These are phyloP conservation scores for Ceratocystis colombiana DNA, from an alignment of 2,329 filamentous ascomycete genomes.

Conservation along the genomic window DNA sequence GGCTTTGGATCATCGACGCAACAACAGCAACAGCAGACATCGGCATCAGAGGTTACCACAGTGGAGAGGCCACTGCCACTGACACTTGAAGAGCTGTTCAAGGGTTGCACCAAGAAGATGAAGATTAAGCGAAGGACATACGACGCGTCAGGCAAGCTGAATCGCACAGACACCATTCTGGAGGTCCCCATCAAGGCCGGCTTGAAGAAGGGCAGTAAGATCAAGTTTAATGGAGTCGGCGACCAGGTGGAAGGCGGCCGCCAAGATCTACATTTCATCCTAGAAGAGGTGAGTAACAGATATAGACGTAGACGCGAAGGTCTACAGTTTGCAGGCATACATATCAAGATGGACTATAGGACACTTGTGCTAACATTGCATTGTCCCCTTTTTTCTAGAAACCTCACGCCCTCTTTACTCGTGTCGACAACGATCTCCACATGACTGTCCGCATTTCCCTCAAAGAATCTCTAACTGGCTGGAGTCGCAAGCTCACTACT, in stretches of 20 bases:
- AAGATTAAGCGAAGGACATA: constrained; percentile 98
- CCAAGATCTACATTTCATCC: constrained; percentile 89
- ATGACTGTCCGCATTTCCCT: constrained; percentile 71
- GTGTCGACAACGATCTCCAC: constrained; percentile 79
- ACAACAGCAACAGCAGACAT: constrained; percentile 39
- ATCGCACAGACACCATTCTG: constrained; percentile 76
- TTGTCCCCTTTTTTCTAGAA: constrained; percentile 50
- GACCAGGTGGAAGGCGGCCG: constrained; percentile 94
- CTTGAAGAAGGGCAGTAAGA: constrained; percentile 93
- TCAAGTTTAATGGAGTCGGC: constrained; percentile 95
- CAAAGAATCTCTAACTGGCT: constrained; percentile 90
- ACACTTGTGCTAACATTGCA: constrained; percentile 34
- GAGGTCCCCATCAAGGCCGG: constrained; percentile 94
- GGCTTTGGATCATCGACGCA: constrained; percentile 7
- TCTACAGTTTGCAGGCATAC: neutral
- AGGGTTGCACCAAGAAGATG: constrained; percentile 87
- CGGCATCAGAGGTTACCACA: constrained; percentile 67
- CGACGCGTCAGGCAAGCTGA: constrained; percentile 63
- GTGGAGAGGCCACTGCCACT: constrained; percentile 76
- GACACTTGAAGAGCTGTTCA: constrained; percentile 78
- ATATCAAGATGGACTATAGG: too few relatives aligned
- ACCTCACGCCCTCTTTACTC: constrained; percentile 71
- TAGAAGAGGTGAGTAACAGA: constrained; percentile 65
- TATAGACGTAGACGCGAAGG: neutral
- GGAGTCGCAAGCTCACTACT: constrained; percentile 81